Percentiles rank a stretch among this genome's conserved stretches.
Conservation (phyloP, 257 asterid genomes). For the Solanum tarijense region DNA sequence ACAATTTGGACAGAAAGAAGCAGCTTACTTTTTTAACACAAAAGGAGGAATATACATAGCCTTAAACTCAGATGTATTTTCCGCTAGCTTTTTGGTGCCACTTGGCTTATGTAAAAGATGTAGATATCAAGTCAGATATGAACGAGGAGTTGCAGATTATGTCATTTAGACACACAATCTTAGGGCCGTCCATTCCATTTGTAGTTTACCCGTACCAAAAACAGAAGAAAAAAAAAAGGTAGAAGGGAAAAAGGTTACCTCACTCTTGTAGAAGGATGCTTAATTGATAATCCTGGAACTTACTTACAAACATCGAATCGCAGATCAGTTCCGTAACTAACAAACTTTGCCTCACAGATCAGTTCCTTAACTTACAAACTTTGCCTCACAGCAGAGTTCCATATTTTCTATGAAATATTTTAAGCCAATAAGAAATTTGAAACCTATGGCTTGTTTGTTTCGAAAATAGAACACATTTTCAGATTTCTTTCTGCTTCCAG, state of each 20-base stretch:
- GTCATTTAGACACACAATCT: not conserved
- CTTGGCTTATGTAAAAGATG: not conserved
- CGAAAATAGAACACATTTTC: not conserved
- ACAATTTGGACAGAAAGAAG: not conserved
- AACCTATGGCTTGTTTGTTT: not conserved
- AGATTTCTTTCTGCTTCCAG: not conserved
- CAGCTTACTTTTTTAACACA: not conserved
- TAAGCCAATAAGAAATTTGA: not conserved
- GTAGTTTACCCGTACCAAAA: not conserved
- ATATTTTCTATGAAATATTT: not conserved
- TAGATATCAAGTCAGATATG: not conserved
- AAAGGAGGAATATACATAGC: not conserved
- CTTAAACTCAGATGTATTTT: not conserved
- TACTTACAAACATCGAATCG: not conserved
- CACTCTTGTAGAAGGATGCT: not conserved
- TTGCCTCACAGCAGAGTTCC: not conserved
- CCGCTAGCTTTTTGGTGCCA: not conserved
- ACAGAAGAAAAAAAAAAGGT: not conserved
- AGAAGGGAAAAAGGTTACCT: not conserved
- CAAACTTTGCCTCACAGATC: not conserved
- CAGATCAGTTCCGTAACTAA: not conserved
- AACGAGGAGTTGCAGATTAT: not conserved
- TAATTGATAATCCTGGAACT: not conserved
- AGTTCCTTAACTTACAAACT: not conserved
- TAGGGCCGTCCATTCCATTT: not conserved